phyloP scores from a whole-genome alignment of 169 alveolate species.

The Babesia gibsoni region DNA sequence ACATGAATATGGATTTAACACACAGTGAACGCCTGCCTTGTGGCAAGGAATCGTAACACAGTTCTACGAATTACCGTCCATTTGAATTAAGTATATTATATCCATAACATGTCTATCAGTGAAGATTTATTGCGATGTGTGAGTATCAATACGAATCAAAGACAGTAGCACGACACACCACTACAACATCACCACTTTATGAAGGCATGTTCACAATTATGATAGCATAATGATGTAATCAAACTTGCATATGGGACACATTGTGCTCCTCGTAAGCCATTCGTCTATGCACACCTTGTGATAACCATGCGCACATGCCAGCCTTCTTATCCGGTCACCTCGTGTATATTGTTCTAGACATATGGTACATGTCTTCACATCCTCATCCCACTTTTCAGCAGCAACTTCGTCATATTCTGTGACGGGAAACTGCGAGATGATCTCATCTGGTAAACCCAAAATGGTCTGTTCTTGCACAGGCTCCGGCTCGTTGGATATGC shows the following conservation, averaged over 20 bases:
- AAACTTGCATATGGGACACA: conserved; percentile 66
- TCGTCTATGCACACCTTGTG: conserved; percentile 59
- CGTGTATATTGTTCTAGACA: conserved; percentile 50
- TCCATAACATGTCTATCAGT: no score
- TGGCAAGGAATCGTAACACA: no score
- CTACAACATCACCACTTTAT: no score
- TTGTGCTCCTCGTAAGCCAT: conserved; percentile 64
- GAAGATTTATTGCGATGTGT: not conserved
- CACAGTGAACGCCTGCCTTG: no score
- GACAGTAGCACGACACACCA: no score
- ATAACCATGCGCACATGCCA: conserved; percentile 64
- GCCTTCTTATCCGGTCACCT: conserved; percentile 36
- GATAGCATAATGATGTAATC: conserved; percentile 36
- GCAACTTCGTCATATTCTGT: conserved; percentile 14
- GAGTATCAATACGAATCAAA: not conserved
- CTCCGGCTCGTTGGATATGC: not conserved
- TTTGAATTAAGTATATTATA: no score
- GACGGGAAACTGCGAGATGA: conserved; percentile 41
- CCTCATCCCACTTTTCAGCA: conserved; percentile 32
- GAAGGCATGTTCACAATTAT: no score
- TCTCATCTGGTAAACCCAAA: conserved; percentile 36
- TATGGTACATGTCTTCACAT: conserved; percentile 18
- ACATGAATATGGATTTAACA: no score
- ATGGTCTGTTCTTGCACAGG: not conserved
- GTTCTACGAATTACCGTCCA: no score